These are phyloP conservation scores for Tricholoma sp. DNA, from an alignment of 768 basidiomycete species.

Conservation along the genomic window DNA sequence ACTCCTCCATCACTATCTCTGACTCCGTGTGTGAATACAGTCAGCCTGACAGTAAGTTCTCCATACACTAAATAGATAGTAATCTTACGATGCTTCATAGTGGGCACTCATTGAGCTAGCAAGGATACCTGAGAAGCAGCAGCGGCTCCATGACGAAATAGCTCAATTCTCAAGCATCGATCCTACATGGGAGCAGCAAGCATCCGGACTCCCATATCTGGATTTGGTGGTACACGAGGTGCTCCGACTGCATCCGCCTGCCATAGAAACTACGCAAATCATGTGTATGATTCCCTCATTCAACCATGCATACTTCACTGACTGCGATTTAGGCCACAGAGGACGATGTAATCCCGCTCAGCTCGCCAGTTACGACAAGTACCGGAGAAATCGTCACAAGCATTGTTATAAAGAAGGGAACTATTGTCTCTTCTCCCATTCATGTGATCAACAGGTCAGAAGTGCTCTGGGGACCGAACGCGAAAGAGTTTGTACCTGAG, in stretches of 20 bases:
- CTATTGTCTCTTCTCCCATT: conserved; percentile 33
- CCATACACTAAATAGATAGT: not conserved
- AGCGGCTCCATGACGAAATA: conserved; percentile 30
- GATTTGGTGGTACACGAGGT: conserved; percentile 46
- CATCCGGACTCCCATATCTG: conserved; percentile 46
- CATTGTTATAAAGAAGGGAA: conserved; percentile 33
- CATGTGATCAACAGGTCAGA: conserved; percentile 33
- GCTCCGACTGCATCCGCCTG: conserved; percentile 39
- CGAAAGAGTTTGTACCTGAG: conserved; percentile 36
- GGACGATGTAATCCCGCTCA: conserved; percentile 35
- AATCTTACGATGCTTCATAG: not conserved
- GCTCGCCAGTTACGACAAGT: conserved; percentile 22
- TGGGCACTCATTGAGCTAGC: conserved; percentile 3
- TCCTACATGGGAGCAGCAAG: conserved; percentile 51
- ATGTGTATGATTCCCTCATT: conserved; percentile 20
- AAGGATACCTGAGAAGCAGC: not conserved
- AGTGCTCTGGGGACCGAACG: conserved; percentile 39
- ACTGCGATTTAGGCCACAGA: conserved; percentile 23
- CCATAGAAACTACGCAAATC: conserved; percentile 30
- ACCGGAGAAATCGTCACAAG: conserved; percentile 23
- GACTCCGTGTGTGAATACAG: conserved; percentile 12
- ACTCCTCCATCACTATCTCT: not conserved
- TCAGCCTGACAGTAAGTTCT: conserved; percentile 26
- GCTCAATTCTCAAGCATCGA: conserved; percentile 34
- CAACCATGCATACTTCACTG: not conserved